Evolutionary conservation across 768 basidiomycete species (phyloP).

Genomic region (Termitomyces bulborhizus): DNA sequence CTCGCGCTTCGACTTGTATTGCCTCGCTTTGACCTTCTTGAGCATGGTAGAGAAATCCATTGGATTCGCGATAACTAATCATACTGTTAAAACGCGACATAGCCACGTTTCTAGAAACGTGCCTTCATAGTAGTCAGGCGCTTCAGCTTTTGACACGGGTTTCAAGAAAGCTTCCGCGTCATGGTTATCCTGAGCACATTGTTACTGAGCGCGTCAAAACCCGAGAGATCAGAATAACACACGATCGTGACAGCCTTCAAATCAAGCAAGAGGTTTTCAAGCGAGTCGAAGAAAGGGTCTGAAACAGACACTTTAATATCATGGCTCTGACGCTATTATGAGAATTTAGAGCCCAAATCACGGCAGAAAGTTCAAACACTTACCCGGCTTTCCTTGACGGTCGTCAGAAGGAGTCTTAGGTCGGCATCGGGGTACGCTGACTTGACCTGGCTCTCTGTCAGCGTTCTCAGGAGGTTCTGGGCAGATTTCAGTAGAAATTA

Average conservation of each 20-base stretch:
- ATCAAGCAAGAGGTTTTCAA: slow-evolving; percentile 85
- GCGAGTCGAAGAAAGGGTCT: slow-evolving; percentile 90
- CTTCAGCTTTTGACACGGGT: slow-evolving; percentile 85
- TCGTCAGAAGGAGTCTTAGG: slow-evolving; percentile 74
- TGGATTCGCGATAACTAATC: slow-evolving; percentile 80
- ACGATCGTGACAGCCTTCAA: slow-evolving; percentile 73
- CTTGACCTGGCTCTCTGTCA: slow-evolving; percentile 73
- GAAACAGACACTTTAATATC: slow-evolving; percentile 55
- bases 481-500: slow-evolving; percentile 6
- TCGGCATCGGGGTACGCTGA: slow-evolving; percentile 56
- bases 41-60: slow-evolving; percentile 96
- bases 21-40: slow-evolving; percentile 87
- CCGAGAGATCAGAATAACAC: slow-evolving; percentile 19
- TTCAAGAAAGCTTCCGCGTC: slow-evolving; percentile 92
- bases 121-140: slow-evolving; percentile 93
- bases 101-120: slow-evolving; percentile 19
- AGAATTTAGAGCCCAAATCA: slow-evolving; percentile 6
- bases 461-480: slow-evolving; percentile 85
- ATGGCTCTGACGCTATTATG: slow-evolving; percentile 33
- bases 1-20: slow-evolving; percentile 90
- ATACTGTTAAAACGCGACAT: slow-evolving; percentile 7
- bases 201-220: slow-evolving; percentile 19
- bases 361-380: slow-evolving; percentile 28
- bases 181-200: slow-evolving; percentile 61
- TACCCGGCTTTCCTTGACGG: slow-evolving; percentile 87